Conservation (phyloP, 345 rosid species). For the Eucalyptus marginata region DNA sequence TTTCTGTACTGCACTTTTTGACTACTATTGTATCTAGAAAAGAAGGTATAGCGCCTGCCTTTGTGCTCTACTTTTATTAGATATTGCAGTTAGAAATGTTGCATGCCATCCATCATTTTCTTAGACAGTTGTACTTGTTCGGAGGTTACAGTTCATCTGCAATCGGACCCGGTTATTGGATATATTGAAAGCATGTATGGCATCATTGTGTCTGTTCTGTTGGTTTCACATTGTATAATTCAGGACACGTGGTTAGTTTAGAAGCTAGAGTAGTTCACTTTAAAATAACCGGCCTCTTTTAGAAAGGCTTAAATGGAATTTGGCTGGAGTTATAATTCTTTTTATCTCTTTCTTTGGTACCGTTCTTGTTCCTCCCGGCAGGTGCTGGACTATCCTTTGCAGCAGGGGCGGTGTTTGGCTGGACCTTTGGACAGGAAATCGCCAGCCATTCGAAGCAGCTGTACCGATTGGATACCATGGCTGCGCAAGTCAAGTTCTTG, state of each 20-base stretch:
- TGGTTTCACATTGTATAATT: not conserved
- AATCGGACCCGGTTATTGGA: not conserved
- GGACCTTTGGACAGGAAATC: constrained; percentile 81
- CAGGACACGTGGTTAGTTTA: not conserved
- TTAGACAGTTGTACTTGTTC: not conserved
- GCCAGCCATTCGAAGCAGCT: constrained; percentile 69
- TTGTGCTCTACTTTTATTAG: not conserved
- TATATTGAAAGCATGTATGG: not conserved
- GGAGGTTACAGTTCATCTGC: not conserved
- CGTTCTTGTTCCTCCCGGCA: not conserved
- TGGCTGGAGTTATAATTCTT: not conserved
- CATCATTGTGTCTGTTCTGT: not conserved
- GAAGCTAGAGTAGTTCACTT: not conserved
- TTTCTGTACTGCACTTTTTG: not conserved
- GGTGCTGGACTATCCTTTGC: constrained; percentile 73
- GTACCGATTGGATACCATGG: constrained; percentile 79
- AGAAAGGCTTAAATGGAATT: not conserved
- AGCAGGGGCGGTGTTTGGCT: constrained; percentile 85
- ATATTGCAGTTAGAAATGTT: not conserved
- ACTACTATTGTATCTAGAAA: not conserved
- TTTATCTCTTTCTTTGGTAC: not conserved
- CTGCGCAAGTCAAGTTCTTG: constrained; percentile 79
- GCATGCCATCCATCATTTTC: not conserved
- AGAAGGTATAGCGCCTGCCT: not conserved
- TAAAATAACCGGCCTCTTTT: not conserved